A percentile compares a stretch with the other conserved stretches of the same genome.
These are phyloP conservation scores for Talaromyces albobiverticillius DNA, from an alignment of 2,329 filamentous ascomycete genomes.

Conservation along the genomic window DNA sequence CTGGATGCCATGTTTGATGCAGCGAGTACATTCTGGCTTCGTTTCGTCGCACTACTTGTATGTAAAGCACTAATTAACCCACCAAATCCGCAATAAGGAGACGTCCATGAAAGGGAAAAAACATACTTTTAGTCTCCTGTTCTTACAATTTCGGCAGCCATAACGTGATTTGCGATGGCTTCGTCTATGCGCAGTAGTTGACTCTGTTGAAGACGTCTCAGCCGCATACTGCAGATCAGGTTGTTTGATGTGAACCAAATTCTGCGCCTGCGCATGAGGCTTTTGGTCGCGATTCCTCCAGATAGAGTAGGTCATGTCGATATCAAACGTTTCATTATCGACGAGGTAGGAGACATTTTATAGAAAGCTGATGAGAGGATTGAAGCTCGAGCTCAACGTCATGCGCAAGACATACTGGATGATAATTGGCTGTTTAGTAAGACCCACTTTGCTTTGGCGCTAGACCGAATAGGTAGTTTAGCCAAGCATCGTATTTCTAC, in stretches of 20 bases:
- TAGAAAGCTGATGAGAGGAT: not conserved
- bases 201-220: too few relatives aligned
- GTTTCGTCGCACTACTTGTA: constrained; percentile 15
- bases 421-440: not conserved
- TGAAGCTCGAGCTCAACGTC: too few relatives aligned
- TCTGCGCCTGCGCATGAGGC: too few relatives aligned
- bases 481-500: too few relatives aligned
- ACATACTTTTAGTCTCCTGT: constrained; percentile 14
- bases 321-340: not conserved
- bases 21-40: constrained; percentile 13
- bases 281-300: not conserved
- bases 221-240: too few relatives aligned
- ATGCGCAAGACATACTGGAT: not conserved
- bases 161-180: constrained; percentile 14
- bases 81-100: not conserved
- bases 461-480: too few relatives aligned
- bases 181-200: constrained; percentile 2
- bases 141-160: constrained; percentile 17
- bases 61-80: not conserved
- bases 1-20: constrained; percentile 12
- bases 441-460: not conserved
- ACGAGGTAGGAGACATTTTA: too few relatives aligned
- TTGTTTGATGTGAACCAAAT: too few relatives aligned
- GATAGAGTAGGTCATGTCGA: not conserved
- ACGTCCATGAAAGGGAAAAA: not conserved